These are phyloP conservation scores for Tuber aestivum DNA, from an alignment of 495 filamentous ascomycete genomes.

Conservation along the genomic window DNA sequence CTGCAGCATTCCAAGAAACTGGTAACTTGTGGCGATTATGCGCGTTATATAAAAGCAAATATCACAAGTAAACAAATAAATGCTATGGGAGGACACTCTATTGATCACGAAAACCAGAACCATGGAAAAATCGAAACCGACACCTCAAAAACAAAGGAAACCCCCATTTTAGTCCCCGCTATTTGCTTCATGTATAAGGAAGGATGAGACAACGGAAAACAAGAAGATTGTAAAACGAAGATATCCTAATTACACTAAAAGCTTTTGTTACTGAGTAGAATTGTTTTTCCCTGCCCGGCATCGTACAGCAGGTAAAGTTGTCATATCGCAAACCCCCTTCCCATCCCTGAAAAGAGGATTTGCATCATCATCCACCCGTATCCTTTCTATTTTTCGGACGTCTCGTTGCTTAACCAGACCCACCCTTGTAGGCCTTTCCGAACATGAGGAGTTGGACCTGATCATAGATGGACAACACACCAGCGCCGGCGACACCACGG, in stretches of 20 bases:
- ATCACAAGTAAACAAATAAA: neutral
- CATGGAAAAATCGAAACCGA: slow-evolving; percentile 17
- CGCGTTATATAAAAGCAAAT: neutral
- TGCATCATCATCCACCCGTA: slow-evolving; percentile 16
- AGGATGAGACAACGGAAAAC: slow-evolving; percentile 6
- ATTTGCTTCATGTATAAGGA: slow-evolving; percentile 12
- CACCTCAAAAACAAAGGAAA: slow-evolving; percentile 18
- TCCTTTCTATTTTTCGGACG: slow-evolving; percentile 17
- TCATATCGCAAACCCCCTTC: slow-evolving; percentile 13
- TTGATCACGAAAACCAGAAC: slow-evolving; percentile 14
- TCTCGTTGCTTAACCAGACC: slow-evolving; percentile 60
- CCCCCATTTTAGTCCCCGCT: slow-evolving; percentile 13
- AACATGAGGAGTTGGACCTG: slow-evolving; percentile 97
- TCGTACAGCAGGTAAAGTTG: slow-evolving; percentile 24
- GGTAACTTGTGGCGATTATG: neutral
- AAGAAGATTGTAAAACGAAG: slow-evolving; percentile 5
- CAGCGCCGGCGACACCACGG: slow-evolving; percentile 99
- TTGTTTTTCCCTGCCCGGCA: slow-evolving; percentile 5
- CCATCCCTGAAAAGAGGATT: slow-evolving; percentile 11
- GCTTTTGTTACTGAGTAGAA: slow-evolving; percentile 18
- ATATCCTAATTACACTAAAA: slow-evolving; percentile 10
- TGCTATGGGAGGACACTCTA: slow-evolving; percentile 5
- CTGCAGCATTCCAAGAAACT: neutral
- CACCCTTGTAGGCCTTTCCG: slow-evolving; percentile 98
- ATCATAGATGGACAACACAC: slow-evolving; percentile 99